Conservation (phyloP, 192 early-diverging fungal genomes). For the Backusella morwellensis region DNA sequence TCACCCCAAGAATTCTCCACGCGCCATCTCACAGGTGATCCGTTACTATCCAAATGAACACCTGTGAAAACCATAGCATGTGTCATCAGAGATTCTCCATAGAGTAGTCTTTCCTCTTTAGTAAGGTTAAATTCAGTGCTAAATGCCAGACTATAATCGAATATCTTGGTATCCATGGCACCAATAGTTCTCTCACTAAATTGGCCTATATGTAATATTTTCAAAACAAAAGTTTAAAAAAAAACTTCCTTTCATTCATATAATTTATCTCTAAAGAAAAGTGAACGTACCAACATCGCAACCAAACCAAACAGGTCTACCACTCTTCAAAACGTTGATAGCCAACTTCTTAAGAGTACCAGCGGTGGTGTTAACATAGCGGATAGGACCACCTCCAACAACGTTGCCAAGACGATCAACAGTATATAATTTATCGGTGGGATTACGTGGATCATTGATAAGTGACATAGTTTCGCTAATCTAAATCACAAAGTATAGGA, state of each 20-base stretch:
- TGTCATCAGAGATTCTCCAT: slow-evolving; percentile 74
- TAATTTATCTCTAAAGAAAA: not conserved
- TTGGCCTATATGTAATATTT: slow-evolving; percentile 39
- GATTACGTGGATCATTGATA: slow-evolving; percentile 77
- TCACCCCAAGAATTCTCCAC: slow-evolving; percentile 62
- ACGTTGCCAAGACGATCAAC: slow-evolving; percentile 76
- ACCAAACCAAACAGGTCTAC: slow-evolving; percentile 77
- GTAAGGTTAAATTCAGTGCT: slow-evolving; percentile 53
- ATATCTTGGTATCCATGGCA: slow-evolving; percentile 60
- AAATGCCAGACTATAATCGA: slow-evolving; percentile 69
- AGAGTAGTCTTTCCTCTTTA: slow-evolving; percentile 70
- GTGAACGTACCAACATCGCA: slow-evolving; percentile 56
- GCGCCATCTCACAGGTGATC: slow-evolving; percentile 67
- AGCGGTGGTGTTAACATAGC: slow-evolving; percentile 64
- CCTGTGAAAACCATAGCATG: slow-evolving; percentile 83
- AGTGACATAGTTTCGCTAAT: slow-evolving; percentile 62
- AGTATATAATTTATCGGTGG: slow-evolving; percentile 59
- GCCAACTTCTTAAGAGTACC: slow-evolving; percentile 59
- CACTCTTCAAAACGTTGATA: slow-evolving; percentile 54
- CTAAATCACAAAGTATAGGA: slow-evolving; percentile 25
- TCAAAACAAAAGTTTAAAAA: not conserved
- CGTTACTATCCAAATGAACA: slow-evolving; percentile 65
- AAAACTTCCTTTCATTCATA: not conserved
- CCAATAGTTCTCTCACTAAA: slow-evolving; percentile 52
- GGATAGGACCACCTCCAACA: slow-evolving; percentile 59